Evolutionary conservation across 1,284 basidiomycete genomes (phyloP), one percentile per base, ranked within the genome.

Genomic region (Exobasidium cylindrosporum): DNA sequence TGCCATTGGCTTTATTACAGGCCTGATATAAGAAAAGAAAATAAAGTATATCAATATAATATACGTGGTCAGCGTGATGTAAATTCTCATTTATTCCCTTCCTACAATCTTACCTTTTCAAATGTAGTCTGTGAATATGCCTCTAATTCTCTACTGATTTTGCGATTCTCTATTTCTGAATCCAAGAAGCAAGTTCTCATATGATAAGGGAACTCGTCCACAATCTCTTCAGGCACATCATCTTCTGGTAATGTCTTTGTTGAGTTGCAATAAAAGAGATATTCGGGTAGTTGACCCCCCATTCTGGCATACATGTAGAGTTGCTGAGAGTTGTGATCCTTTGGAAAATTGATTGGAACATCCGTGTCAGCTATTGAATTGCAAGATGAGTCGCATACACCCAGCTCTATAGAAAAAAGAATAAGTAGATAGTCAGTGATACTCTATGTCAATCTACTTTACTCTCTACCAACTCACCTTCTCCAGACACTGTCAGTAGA

Each of bases 211-310:
- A 45, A 45, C 17, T 45, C 23, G 11, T 45, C 43, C 10, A 17
- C 23, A 4, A 45, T 23, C 4, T 45, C 23, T 45, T 45, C 43
- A 14, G 43, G 43, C 23, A 45, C 23, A 11, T 23, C 43, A 4
- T 45, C 43, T 45, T 45, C 43, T 45, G 43, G 43, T 23, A 14
- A 45, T 45, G 43, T 45, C 23, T 45, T 45, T 3, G 43, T 45
- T 17, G 17, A 4, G 10, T 45, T 23, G 23, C 43, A 45, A 4
- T 14, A 17, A 45, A 17, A 45, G 4, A 45, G 23, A 45, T 45
- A 14, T 45, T 45, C 10, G 3, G 4, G 17, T 45, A 17, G 43
- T 11, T 45, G 17, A 23, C 43, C 23, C 23, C 23, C 23, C 23
- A 45, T 45, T 14, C 43, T 17, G 17, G 17, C 43, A 2, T 45